phyloP scores from a whole-genome alignment of 164 flowering plant genomes.

The Tinospora cordifolia region DNA sequence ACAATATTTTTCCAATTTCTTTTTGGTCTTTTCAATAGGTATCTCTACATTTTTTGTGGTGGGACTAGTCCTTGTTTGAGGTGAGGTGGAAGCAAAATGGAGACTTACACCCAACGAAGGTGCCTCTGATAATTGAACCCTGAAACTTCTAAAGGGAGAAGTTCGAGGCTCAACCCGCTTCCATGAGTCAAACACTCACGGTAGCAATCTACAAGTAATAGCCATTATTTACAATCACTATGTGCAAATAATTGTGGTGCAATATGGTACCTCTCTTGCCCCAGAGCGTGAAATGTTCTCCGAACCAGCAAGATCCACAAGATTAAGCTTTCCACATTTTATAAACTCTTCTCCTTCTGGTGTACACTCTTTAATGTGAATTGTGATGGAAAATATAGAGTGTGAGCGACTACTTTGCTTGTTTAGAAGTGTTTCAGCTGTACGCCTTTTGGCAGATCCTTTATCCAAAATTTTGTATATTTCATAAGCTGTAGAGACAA shows the following conservation, averaged over 20 bases:
- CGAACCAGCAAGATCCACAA: conserved; percentile 88
- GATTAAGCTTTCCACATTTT: conserved; percentile 83
- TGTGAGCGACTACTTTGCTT: conserved; percentile 89
- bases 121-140: too few species aligned
- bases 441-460: conserved; percentile 74
- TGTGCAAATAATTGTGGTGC: not conserved
- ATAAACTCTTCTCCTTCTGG: conserved; percentile 82
- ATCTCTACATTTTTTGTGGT: too few species aligned
- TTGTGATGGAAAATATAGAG: conserved; percentile 78
- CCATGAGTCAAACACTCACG: too few species aligned
- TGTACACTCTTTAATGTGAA: conserved; percentile 78
- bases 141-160: too few species aligned
- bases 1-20: too few species aligned
- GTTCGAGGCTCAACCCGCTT: too few species aligned
- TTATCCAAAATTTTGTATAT: conserved; percentile 79
- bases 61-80: too few species aligned
- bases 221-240: too few species aligned
- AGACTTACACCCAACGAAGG: too few species aligned
- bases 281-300: conserved; percentile 87
- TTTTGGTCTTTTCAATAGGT: too few species aligned
- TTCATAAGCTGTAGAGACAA: conserved; percentile 67
- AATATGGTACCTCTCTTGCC: conserved; percentile 78
- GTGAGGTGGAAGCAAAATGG: too few species aligned
- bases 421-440: conserved; percentile 84
- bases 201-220: too few species aligned